Conservation (phyloP, 257 asterid species). For the Ocimum tenuiflorum region DNA sequence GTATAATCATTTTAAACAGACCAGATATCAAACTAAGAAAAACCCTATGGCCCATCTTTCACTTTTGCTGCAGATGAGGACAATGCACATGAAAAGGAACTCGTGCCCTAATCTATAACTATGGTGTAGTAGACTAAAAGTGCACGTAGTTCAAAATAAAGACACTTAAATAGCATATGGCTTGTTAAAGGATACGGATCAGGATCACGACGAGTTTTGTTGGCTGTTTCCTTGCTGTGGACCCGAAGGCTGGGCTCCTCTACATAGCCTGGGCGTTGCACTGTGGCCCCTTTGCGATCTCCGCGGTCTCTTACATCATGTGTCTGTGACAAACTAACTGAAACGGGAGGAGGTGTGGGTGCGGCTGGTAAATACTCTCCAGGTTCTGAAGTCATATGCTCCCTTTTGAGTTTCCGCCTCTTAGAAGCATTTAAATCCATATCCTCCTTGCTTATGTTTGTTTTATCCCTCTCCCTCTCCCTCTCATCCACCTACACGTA, state of each 20-base stretch:
- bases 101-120: not conserved
- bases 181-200: slow-evolving; percentile 75
- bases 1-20: not conserved
- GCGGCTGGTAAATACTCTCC: slow-evolving; percentile 80
- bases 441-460: slow-evolving; percentile 59
- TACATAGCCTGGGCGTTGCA: slow-evolving; percentile 60
- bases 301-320: slow-evolving; percentile 78
- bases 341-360: slow-evolving; percentile 49
- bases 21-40: not conserved
- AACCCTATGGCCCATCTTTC: no score
- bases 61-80: not conserved
- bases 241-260: slow-evolving; percentile 78
- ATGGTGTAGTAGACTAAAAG: not conserved
- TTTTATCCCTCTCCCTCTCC: slow-evolving; percentile 82
- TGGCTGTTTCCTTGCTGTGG: slow-evolving; percentile 70
- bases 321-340: slow-evolving; percentile 47
- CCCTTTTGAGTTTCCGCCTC: slow-evolving; percentile 90
- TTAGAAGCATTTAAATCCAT: slow-evolving; percentile 69
- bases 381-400: slow-evolving; percentile 71
- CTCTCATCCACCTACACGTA: slow-evolving; percentile 68
- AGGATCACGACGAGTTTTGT: slow-evolving; percentile 71
- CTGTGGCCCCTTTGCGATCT: slow-evolving; percentile 65
- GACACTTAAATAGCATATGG: not conserved
- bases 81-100: not conserved
- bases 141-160: slow-evolving; percentile 1